Base-by-base conservation (phyloP, 208 protist species). In the Vickermania ingenoplastis region DNA sequence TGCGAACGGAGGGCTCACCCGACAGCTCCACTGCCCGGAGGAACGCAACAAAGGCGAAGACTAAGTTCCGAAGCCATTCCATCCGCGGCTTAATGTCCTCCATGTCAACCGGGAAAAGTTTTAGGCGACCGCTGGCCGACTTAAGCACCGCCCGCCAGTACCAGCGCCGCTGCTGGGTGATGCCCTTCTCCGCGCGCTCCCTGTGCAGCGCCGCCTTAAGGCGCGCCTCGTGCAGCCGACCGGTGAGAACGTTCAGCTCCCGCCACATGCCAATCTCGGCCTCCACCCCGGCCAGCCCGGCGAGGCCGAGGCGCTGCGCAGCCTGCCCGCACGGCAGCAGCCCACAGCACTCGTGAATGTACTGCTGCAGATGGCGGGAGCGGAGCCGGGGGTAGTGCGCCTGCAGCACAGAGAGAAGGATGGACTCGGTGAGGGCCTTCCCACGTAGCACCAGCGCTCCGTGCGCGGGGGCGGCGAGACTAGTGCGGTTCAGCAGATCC, bases 181-280 rank as follows among this genome's bases (percentile, higher is more conserved):
- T 75, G 14, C 89, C 89, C 48, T 86, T 83, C 56, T 91, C 76
- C 30, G 89, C 58, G n/a, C 89, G 77, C 69, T 95, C 69, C 31
- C 76, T 67, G 65, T 92, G 85, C 28, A 53, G 67, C 13, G 82
- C 66, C 0, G 81, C 82, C 41, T 80, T 81, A 41, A 50, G 59
- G 4, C 75, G 69, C 2, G 85, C 89, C 31, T 75, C 65, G 25
- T 81, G 65, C 31, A 89, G 68, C 24, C 89, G 74, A 60, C 85
- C 68, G 3, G 67, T 72, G 27, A 95, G 69, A 30, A 82, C 68
- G 67, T 95, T 95, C 17, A 91, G 77, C 62, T 95, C 89, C 4
- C 89, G 72, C 86, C 89, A 95, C 77, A 95, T 82, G 41, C 67
- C 71, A 49, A 91, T 75, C 55, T 95, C 89, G 2, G 74, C 69